phyloP scores from a whole-genome alignment of 1,284 basidiomycete species.

The Xerocomus nothofagi region DNA sequence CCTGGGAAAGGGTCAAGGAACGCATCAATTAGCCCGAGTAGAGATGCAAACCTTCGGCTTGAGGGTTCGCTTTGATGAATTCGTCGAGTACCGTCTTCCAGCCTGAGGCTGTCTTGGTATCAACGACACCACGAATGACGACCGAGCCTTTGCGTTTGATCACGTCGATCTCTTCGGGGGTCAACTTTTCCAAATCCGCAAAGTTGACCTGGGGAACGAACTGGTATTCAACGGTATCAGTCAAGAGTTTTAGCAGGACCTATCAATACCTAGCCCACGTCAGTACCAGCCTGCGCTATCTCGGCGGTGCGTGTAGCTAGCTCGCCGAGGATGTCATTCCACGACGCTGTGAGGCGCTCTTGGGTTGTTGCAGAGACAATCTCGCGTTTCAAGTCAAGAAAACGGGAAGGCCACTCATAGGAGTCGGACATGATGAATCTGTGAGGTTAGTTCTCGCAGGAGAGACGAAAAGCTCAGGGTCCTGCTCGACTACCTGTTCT shows the following conservation, averaged over 20 bases:
- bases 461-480: neutral
- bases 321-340: slow-evolving; percentile 56
- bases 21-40: neutral
- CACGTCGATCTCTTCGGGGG: slow-evolving; percentile 44
- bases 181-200: slow-evolving; percentile 49
- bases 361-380: slow-evolving; percentile 53
- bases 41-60: slow-evolving; percentile 44
- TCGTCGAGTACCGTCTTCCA: slow-evolving; percentile 60
- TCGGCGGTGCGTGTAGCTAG: slow-evolving; percentile 45
- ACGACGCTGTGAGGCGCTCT: slow-evolving; percentile 49
- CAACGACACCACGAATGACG: slow-evolving; percentile 63
- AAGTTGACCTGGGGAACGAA: slow-evolving; percentile 63
- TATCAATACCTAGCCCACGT: slow-evolving; percentile 39
- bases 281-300: slow-evolving; percentile 47
- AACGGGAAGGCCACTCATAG: slow-evolving; percentile 40
- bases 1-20: slow-evolving; percentile 37
- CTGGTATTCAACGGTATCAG: slow-evolving; percentile 21
- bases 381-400: slow-evolving; percentile 55
- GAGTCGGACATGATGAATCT: slow-evolving; percentile 13
- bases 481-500: neutral
- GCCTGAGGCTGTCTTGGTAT: slow-evolving; percentile 48
- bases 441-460: neutral
- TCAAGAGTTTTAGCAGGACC: neutral
- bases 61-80: slow-evolving; percentile 58
- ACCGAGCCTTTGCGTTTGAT: slow-evolving; percentile 60